phyloP scores from a whole-genome alignment of 768 basidiomycete species.

The Russula griseocarnosa region DNA sequence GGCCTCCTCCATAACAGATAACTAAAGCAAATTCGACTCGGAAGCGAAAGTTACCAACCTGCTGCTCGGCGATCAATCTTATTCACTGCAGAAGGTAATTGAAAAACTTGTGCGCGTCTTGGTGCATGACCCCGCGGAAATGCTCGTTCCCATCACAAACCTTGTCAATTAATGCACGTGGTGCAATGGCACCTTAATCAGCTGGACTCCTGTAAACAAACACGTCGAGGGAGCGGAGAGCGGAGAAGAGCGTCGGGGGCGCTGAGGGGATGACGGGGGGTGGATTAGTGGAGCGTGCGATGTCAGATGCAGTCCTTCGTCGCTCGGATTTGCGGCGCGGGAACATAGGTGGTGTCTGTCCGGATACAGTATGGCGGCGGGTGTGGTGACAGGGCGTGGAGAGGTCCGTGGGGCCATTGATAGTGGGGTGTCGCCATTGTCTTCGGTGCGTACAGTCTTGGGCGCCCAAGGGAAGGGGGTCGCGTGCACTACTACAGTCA shows the following conservation, averaged over 20 bases:
- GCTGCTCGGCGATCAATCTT: too few species aligned
- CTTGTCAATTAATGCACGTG: constrained; percentile 89
- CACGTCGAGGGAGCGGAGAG: constrained; percentile 86
- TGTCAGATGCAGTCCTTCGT: constrained; percentile 40
- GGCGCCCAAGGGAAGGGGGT: too few species aligned
- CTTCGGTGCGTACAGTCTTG: too few species aligned
- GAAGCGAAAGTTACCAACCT: too few species aligned
- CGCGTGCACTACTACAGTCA: too few species aligned
- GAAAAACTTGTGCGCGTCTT: constrained; percentile 98
- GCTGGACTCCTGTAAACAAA: constrained; percentile 74
- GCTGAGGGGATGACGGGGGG: constrained; percentile 49
- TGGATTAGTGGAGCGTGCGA: constrained; percentile 33
- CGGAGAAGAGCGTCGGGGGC: constrained; percentile 80
- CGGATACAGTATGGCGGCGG: constrained; percentile 32
- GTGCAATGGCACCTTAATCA: constrained; percentile 82
- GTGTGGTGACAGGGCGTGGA: too few species aligned
- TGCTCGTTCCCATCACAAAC: constrained; percentile 89
- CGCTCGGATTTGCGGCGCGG: constrained; percentile 58
- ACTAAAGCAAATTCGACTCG: too few species aligned
- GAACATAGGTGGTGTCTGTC: constrained; percentile 31
- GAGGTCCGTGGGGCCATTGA: too few species aligned
- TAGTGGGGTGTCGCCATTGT: too few species aligned
- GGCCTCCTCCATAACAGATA: too few species aligned
- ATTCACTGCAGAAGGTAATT: constrained; percentile 93
- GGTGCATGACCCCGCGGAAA: constrained; percentile 89